Base-by-base conservation (phyloP, 2,329 filamentous ascomycete genomes). In the Coniochaeta prunicola region DNA sequence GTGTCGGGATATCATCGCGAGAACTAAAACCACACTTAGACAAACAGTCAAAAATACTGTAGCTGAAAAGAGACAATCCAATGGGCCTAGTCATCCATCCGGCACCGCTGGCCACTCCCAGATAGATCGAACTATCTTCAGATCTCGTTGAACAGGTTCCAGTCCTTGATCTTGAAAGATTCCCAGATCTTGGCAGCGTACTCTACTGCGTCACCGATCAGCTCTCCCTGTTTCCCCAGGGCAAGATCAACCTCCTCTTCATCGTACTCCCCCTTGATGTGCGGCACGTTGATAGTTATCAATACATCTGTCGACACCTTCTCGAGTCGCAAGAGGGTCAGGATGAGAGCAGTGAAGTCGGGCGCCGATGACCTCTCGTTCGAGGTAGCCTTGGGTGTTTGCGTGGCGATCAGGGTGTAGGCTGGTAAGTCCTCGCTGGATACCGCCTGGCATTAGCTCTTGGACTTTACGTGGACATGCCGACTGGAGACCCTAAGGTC, bases 201-300 rank as follows among this genome's bases (percentile, higher is more conserved):
- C 69, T 90, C 88, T 38, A 88, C 82, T 6, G 82, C 82, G 65
- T 87, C 81, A 57, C 86, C 87, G 66, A 90, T 86, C 63, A 90
- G 74, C 71, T 84, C 80, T 4, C 87, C 89, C 67, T 82, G 81
- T 69, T 82, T 86, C 17, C 86, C 86, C 59, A 85, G 73, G 68
- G 85, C 80, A 59, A 87, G 74, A 68, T 90, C 84, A 17, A 93
- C 84, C 33, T 91, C 86, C 9, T 88, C 86, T 71, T 86, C 83
- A 66, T 86, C 79, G 69, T 91, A 91, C 71, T 89, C 84, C 62
- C 87, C 87, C 65, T 84, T 80, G 64, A 91, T 87, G 69, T 94
- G 88, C 30, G 92, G 93, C 54, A 96, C 89, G 73, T 96, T 97
- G 69, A 96, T 84, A 42, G 90, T 90, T 62, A 96, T 85, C 53